Evolutionary conservation across 768 basidiomycete genomes (phyloP), one percentile per base, ranked within the genome.

Genomic region (Pilatotrama ljubarskyi): DNA sequence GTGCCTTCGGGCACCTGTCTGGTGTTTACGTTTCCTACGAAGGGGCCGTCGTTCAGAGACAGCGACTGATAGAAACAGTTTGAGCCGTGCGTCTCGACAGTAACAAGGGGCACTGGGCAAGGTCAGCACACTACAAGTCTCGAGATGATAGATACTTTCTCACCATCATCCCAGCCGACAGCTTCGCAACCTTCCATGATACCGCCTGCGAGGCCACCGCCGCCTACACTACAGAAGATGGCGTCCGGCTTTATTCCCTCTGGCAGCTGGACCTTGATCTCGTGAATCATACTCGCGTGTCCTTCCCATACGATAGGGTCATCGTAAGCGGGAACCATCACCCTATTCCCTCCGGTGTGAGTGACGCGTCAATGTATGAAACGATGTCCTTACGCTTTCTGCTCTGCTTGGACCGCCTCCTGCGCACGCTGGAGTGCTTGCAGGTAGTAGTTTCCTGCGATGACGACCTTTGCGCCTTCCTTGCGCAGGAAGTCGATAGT

Each of bases 201-300:
- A 0, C 91, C 91, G 10, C 85, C 88, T 3, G 89, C 72, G 0
- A 92, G 73, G 0, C 90, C 89, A 0, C 80, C 90, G 0, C 90
- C 90, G 37, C 91, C 91, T 13, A 91, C 87, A 52, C 85, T 85
- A 67, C 90, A 91, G 59, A 91, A 84, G 42, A 92, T 84, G 0
- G 87, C 88, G 58, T 86, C 82, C 6, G 90, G 89, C 64, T 80
- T 81, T 38, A 47, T 53, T 0, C 58, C 66, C 2, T 64, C 61
- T 0, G 72, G 71, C 5, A 91, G 74, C 62, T 90, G 87, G 10
- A 70, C 66, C 17, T 76, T 69, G 42, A 90, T 83, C 67, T 92
- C 91, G 15, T 73, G 66, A 40, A 92, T 76, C 79, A 92, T 84
- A 17, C 88, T 87, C n/a, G 84, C 79, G 66, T 91, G 88, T 1